Conservation (phyloP, 23 red algal genomes). For the Chondrus crispus region DNA sequence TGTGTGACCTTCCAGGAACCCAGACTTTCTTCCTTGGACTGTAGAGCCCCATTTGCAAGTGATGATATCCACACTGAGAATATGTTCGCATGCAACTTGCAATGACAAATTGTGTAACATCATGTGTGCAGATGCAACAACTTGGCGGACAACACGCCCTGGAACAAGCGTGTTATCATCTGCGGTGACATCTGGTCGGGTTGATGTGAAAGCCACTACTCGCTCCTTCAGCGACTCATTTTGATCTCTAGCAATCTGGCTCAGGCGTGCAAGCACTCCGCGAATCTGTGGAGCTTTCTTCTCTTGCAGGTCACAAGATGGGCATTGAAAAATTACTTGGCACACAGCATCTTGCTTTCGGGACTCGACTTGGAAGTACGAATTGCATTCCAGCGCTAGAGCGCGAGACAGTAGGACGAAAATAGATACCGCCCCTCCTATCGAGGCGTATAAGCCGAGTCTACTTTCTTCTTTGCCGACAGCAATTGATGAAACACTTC, state of each 20-base stretch:
- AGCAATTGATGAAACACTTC: constrained; percentile 10
- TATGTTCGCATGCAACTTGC: constrained; percentile 27
- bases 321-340: background rate
- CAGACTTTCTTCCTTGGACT: background rate
- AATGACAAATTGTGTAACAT: constrained; percentile 7
- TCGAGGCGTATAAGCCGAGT: background rate
- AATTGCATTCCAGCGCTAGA: background rate
- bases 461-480: background rate
- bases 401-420: constrained; percentile 40
- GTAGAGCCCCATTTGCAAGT: constrained; percentile 36
- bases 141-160: too few relatives aligned
- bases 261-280: background rate
- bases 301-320: background rate
- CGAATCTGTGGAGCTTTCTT: background rate
- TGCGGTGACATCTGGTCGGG: too few relatives aligned
- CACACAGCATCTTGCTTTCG: background rate
- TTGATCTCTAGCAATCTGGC: too few relatives aligned
- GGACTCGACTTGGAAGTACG: background rate
- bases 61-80: background rate
- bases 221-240: too few relatives aligned
- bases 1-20: background rate
- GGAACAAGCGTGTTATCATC: too few relatives aligned
- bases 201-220: too few relatives aligned
- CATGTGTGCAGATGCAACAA: constrained; percentile 22
- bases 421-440: constrained; percentile 29